phyloP scores from a whole-genome alignment of 768 basidiomycete genomes.

The Auriscalpium vulgare region DNA sequence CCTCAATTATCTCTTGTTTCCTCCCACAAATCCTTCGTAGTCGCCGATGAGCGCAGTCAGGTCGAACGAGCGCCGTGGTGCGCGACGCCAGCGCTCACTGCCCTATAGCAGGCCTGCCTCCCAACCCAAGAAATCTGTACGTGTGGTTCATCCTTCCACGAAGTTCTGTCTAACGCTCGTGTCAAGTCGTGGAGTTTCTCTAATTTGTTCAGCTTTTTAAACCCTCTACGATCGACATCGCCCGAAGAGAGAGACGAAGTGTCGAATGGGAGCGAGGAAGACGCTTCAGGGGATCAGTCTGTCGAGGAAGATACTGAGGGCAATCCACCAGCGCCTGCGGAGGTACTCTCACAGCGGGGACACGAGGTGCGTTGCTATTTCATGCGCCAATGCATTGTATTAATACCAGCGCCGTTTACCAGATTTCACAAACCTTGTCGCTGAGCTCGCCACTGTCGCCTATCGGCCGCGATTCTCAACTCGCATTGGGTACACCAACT shows the following conservation, averaged over 20 bases:
- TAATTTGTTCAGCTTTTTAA: constrained; percentile 41
- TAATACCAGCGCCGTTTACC: no score
- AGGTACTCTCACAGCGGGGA: constrained; percentile 16
- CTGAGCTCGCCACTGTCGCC: constrained; percentile 3
- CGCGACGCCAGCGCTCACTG: constrained; percentile 26
- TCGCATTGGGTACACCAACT: constrained; percentile 12
- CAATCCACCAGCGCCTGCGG: not conserved
- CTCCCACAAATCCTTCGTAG: not conserved
- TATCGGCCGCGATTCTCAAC: constrained; percentile 12
- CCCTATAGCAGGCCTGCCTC: constrained; percentile 45
- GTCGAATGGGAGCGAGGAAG: not conserved
- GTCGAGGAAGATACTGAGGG: constrained; percentile 1
- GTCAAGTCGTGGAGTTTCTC: constrained; percentile 40
- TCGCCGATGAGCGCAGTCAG: constrained; percentile 50
- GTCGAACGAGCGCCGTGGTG: constrained; percentile 24
- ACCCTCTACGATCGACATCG: constrained; percentile 33
- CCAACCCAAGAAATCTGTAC: constrained; percentile 41
- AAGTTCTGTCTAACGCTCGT: constrained; percentile 11
- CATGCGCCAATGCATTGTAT: no score
- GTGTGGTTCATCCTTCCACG: constrained; percentile 11
- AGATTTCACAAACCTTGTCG: not conserved
- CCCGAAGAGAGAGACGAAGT: constrained; percentile 6
- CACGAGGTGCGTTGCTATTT: constrained; percentile 8
- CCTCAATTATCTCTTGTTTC: not conserved
- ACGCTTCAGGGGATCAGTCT: not conserved